Percentiles rank a stretch among this genome's conserved stretches.
Evolutionary conservation across 2,329 filamentous ascomycete genomes (phyloP).

Genomic region (Aspergillus latus): DNA sequence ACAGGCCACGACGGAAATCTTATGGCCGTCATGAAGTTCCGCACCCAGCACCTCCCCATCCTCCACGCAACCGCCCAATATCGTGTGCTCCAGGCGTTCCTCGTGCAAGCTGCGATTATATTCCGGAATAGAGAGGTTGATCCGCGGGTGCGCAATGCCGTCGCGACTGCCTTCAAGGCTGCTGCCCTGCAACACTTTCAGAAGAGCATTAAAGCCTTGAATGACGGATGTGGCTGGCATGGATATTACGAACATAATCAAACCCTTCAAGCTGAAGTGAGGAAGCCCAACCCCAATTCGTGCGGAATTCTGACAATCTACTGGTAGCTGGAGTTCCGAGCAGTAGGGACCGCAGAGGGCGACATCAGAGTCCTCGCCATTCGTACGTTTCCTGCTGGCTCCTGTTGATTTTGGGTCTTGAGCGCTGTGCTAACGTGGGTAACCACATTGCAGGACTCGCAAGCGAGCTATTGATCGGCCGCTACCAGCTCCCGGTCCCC

Average conservation of each 20-base stretch:
- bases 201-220: slow-evolving; percentile 13
- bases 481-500: slow-evolving; percentile 24
- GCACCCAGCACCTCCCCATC: slow-evolving; percentile 28
- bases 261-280: slow-evolving; percentile 13
- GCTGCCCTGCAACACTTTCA: slow-evolving; percentile 9
- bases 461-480: slow-evolving; percentile 26
- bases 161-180: slow-evolving; percentile 17
- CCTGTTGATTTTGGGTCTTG: too few relatives aligned
- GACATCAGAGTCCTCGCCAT: slow-evolving; percentile 22
- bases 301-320: background rate
- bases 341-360: slow-evolving; percentile 20
- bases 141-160: slow-evolving; percentile 16
- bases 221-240: slow-evolving; percentile 16
- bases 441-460: slow-evolving; percentile 31
- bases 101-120: slow-evolving; percentile 29
- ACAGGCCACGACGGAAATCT: background rate
- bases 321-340: slow-evolving; percentile 11
- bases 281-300: too few relatives aligned
- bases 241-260: slow-evolving; percentile 19
- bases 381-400: slow-evolving; percentile 21
- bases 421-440: too few relatives aligned
- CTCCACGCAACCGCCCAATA: slow-evolving; percentile 10
- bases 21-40: slow-evolving; percentile 23
- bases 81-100: slow-evolving; percentile 11
- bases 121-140: slow-evolving; percentile 26